Conservation (phyloP, 1,139 yeast genomes). For the Candida sp. region DNA sequence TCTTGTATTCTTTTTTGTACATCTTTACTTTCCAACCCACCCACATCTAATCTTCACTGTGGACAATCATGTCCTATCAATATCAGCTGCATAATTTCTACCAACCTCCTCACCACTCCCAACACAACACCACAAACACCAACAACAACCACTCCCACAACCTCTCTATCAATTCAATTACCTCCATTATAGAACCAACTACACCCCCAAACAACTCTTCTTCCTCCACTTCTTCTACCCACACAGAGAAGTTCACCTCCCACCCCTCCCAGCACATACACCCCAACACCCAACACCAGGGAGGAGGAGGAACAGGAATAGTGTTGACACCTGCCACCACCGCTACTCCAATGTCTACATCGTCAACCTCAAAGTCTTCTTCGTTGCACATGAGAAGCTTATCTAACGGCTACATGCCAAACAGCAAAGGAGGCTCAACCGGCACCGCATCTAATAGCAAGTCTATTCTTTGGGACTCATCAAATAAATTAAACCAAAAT, state of each 20-base stretch:
- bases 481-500: slow-evolving; percentile 28
- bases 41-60: not conserved
- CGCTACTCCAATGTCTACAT: slow-evolving; percentile 11
- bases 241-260: not conserved
- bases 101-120: slow-evolving; percentile 3
- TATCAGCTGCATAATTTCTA: slow-evolving; percentile 5
- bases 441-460: slow-evolving; percentile 15
- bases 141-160: slow-evolving; percentile 31
- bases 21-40: no score
- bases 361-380: slow-evolving; percentile 8
- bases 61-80: slow-evolving; percentile 5
- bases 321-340: slow-evolving; percentile 13
- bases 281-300: slow-evolving; percentile 4
- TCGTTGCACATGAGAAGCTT: slow-evolving; percentile 14
- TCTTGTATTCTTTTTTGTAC: no score
- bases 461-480: slow-evolving; percentile 31
- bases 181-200: slow-evolving; percentile 43
- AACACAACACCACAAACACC: no score
- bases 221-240: not conserved
- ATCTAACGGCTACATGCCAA: slow-evolving; percentile 6
- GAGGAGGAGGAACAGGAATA: slow-evolving; percentile 5
- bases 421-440: not conserved
- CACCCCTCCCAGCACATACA: not conserved
- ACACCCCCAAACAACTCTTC: slow-evolving; percentile 35
- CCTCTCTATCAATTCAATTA: slow-evolving; percentile 39